Evolutionary conservation across 2,329 filamentous ascomycete genomes (phyloP).

Genomic region (Purpureocillium lavendulum): DNA sequence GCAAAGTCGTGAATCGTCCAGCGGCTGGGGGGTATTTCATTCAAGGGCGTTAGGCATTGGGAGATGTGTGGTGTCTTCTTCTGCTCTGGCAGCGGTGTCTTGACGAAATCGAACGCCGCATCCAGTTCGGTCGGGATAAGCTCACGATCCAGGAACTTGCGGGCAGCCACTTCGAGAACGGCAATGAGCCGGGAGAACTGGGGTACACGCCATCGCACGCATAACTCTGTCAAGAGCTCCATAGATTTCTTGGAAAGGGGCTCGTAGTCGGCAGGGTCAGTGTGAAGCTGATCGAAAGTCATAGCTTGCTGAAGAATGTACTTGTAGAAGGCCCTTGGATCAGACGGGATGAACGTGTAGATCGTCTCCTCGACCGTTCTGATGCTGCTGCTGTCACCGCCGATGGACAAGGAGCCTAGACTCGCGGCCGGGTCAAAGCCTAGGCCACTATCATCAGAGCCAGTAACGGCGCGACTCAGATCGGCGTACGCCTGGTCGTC

Average conservation of each 20-base stretch:
- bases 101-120: conserved; percentile 72
- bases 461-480: conserved; percentile 42
- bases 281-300: conserved; percentile 52
- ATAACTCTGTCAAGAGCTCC: conserved; percentile 78
- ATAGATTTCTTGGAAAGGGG: conserved; percentile 69
- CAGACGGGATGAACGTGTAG: conserved; percentile 84
- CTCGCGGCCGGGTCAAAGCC: conserved; percentile 60
- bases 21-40: conserved; percentile 46
- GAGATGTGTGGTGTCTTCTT: conserved; percentile 55
- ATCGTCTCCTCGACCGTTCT: conserved; percentile 52
- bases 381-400: conserved; percentile 42
- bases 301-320: conserved; percentile 73
- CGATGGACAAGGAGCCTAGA: conserved; percentile 57
- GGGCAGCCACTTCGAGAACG: conserved; percentile 74
- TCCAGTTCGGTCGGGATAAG: conserved; percentile 76
- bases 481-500: conserved; percentile 46
- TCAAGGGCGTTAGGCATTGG: conserved; percentile 39
- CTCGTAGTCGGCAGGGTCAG: conserved; percentile 38
- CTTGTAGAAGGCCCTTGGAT: conserved; percentile 76
- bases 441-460: conserved; percentile 30
- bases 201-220: conserved; percentile 81
- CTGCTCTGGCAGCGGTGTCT: conserved; percentile 58
- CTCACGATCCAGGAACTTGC: conserved; percentile 79
- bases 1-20: conserved; percentile 65
- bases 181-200: conserved; percentile 71